These are phyloP conservation scores for Cryptococcus neoformans DNA, from an alignment of 1,284 basidiomycete species.

Conservation along the genomic window DNA sequence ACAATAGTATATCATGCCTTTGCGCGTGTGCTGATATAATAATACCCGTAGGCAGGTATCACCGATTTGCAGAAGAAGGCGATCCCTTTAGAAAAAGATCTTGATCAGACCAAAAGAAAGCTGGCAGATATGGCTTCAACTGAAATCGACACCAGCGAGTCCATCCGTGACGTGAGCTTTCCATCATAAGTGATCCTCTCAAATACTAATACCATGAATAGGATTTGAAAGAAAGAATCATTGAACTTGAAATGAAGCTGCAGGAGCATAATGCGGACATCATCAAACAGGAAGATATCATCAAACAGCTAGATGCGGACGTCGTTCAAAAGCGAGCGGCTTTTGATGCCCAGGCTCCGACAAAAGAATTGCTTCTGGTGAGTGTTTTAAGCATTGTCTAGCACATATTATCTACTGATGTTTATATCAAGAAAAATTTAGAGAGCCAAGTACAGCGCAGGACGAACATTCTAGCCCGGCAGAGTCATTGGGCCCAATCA, in stretches of 20 bases:
- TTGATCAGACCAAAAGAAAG: constrained; percentile 7
- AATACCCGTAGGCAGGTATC: too few relatives aligned
- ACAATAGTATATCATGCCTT: too few relatives aligned
- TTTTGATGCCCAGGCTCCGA: neutral
- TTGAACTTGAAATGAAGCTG: constrained; percentile 1
- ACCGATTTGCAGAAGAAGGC: neutral
- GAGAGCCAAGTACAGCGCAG: neutral
- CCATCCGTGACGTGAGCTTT: constrained; percentile 11
- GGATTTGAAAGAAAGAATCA: neutral
- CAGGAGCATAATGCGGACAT: constrained; percentile 5
- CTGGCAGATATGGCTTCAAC: constrained; percentile 11
- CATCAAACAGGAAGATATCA: neutral
- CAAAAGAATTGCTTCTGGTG: neutral
- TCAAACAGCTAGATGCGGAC: neutral
- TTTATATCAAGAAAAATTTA: too few relatives aligned
- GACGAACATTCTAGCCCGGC: neutral
- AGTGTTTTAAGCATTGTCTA: neutral
- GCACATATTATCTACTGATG: too few relatives aligned
- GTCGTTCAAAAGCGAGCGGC: neutral
- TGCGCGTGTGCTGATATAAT: too few relatives aligned
- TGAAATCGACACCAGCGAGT: constrained; percentile 14
- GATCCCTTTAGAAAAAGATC: constrained; percentile 1
- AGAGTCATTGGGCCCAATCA: constrained; percentile 2
- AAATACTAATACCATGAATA: neutral
- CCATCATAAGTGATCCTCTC: neutral